phyloP scores from a whole-genome alignment of 305 asterid species.

The Solanum aculeatissimum region DNA sequence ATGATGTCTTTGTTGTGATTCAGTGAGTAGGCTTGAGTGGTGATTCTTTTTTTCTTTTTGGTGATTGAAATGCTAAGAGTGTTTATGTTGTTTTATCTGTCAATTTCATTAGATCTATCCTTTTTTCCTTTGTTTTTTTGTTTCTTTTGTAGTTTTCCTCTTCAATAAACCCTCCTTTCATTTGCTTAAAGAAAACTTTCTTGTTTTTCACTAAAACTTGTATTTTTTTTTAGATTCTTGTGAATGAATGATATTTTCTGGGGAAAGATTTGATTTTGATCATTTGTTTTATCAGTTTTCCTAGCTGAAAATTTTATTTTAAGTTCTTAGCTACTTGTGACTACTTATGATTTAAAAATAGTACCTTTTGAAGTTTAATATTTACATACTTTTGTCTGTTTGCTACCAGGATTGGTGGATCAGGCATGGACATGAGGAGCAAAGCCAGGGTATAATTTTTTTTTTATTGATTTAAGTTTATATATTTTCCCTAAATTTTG shows the following conservation, averaged over 20 bases:
- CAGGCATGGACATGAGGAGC: conserved; percentile 85
- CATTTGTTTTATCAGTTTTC: neutral
- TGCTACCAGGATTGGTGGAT: conserved; percentile 70
- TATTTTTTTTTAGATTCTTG: neutral
- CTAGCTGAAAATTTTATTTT: neutral
- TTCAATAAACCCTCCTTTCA: neutral
- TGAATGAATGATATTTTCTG: neutral
- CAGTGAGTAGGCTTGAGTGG: neutral
- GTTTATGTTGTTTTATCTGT: neutral
- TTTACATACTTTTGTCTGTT: neutral
- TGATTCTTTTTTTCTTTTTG: too few species aligned
- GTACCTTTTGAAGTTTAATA: neutral
- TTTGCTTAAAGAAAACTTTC: neutral
- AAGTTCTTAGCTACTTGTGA: neutral
- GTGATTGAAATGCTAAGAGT: neutral
- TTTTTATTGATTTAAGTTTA: neutral
- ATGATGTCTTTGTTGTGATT: neutral
- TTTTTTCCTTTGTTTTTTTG: neutral
- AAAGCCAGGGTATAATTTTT: conserved; percentile 62
- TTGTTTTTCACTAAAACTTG: neutral
- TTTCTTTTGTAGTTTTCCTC: neutral
- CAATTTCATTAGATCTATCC: neutral
- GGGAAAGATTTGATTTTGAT: neutral
- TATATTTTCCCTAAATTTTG: neutral
- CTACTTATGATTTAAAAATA: neutral